These are phyloP conservation scores for Penicillium crystallinum DNA, from an alignment of 495 filamentous ascomycete species.

Conservation along the genomic window DNA sequence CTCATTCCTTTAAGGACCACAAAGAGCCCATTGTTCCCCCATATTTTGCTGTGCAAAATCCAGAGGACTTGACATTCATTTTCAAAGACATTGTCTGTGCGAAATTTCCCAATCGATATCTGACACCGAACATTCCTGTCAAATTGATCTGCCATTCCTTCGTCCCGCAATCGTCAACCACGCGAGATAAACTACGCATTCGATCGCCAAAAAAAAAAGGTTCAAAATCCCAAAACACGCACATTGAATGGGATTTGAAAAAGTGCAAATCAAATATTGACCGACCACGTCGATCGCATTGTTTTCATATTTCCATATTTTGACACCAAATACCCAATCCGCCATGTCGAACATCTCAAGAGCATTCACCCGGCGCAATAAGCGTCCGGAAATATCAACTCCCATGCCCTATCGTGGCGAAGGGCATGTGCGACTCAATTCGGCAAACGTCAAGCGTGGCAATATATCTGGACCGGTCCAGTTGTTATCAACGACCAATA, in stretches of 20 bases:
- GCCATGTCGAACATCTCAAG: conserved; percentile 51
- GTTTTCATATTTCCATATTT: not conserved
- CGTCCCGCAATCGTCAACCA: conserved; percentile 33
- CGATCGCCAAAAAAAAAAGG: too few species aligned
- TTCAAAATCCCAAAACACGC: conserved; percentile 2
- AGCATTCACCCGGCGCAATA: conserved; percentile 60
- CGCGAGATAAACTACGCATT: conserved; percentile 13
- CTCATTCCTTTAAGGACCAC: conserved; percentile 27
- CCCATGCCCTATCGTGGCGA: conserved; percentile 45
- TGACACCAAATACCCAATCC: conserved; percentile 5
- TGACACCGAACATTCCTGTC: conserved; percentile 31
- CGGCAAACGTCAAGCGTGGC: conserved; percentile 46
- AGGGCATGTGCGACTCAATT: conserved; percentile 41
- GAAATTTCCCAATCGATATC: conserved; percentile 7
- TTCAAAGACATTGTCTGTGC: conserved; percentile 1
- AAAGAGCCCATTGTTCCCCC: conserved; percentile 13
- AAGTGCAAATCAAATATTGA: not conserved
- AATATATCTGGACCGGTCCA: conserved; percentile 86
- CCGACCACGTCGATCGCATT: not conserved
- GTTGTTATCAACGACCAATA: conserved; percentile 90
- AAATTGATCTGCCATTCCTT: conserved; percentile 26
- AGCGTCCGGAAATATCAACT: conserved; percentile 46
- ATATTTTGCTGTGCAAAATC: conserved; percentile 29
- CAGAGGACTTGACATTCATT: conserved; percentile 21
- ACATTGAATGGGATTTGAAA: too few species aligned